Evolutionary conservation across 495 filamentous ascomycete species (phyloP).

Genomic region (Tuber melanosporum): DNA sequence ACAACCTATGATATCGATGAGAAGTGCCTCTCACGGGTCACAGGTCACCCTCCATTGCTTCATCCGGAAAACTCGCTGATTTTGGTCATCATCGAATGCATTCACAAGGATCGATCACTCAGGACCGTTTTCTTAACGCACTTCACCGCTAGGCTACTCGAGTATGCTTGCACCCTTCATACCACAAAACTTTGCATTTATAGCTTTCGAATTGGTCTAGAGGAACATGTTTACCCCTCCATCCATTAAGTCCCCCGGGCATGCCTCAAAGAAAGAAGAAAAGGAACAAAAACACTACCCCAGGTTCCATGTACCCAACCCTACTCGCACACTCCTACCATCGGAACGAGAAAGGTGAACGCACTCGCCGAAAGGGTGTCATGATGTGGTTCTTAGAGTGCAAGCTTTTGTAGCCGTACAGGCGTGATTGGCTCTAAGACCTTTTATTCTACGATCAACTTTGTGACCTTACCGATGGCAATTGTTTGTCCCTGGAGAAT

Average conservation of each 20-base stretch:
- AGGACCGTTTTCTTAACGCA: background rate
- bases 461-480: conserved; percentile 93
- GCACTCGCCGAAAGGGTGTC: background rate
- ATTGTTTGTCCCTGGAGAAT: conserved; percentile 76
- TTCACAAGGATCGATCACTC: background rate
- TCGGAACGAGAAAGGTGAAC: conserved; percentile 9
- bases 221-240: background rate
- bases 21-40: background rate
- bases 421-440: background rate
- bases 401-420: background rate
- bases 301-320: background rate
- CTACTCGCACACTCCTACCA: background rate
- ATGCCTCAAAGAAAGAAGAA: conserved; percentile 10
- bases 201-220: background rate
- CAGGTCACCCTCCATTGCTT: background rate
- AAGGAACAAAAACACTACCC: background rate
- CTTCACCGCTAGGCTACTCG: background rate
- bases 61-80: background rate
- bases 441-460: conserved; percentile 53
- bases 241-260: background rate
- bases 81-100: background rate
- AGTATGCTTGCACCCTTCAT: background rate
- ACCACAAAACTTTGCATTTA: background rate
- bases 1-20: background rate
- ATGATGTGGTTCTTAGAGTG: background rate